Evolutionary conservation across 2,329 filamentous ascomycete species (phyloP), one percentile per base, ranked within the genome.

Genomic region (Alternaria viburni): DNA sequence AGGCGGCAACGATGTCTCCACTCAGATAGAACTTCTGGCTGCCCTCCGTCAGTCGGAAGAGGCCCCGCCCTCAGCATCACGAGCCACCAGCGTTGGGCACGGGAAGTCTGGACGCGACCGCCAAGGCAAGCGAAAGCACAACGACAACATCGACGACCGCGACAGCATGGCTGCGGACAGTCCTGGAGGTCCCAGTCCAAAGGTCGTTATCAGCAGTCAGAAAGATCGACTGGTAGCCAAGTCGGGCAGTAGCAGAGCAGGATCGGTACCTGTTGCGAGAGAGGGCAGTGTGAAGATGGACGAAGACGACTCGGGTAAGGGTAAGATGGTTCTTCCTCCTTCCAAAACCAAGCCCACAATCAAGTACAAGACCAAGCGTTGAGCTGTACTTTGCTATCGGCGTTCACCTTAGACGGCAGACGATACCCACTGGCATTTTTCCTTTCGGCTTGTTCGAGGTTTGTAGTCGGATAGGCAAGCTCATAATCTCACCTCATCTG

Each of bases 271-370:
- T 13, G 80, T 80, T 54, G 81, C 76, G 13, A 77, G 84, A 36
- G 84, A 86, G 66, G 74, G 82, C n/a, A 83, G 81, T 51, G 83
- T 85, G n/a, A 86, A 86, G 67, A 78, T 80, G 51, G 83, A 83
- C 46, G 80, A 77, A 45, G 81, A 83, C 26, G 79, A 77, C 49
- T 80, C 79, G 66, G 74, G 79, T 57, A 84, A 85, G 77, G 81
- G 81, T 75, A 80, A 80, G 76, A 77, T 74, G 74, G 71, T 67
- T 65, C 71, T 69, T 69, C 72, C 70, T 72, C 71, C 70, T 54
- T 67, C 69, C 67, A 69, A 64, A 59, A 66, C 66, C 51, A 62
- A 65, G 49, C 57, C 62, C 54, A 57, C 44, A 23, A 54, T 59
- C 52, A 64, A 64, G 56, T 69, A 66, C 58, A 64, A 65, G 17